Conservation (phyloP, 2,329 filamentous ascomycete species). For the Ophiocordyceps robertsii region DNA sequence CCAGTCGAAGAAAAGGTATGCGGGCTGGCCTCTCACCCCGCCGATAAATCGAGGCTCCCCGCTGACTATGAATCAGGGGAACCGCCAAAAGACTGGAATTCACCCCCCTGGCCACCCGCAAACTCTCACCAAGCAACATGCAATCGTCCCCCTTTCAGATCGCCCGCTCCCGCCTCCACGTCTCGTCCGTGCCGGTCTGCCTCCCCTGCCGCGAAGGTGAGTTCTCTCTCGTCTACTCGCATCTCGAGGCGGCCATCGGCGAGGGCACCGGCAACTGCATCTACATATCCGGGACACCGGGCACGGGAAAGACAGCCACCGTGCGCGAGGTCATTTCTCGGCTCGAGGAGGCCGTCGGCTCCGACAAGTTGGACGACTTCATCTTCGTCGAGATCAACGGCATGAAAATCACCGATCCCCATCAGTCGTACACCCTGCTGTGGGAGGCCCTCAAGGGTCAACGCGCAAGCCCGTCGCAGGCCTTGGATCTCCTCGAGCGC, state of each 20-base stretch:
- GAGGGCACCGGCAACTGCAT: slow-evolving; percentile 93
- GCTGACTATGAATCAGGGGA: slow-evolving; percentile 36
- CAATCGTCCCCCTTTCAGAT: slow-evolving; percentile 83
- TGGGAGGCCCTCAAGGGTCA: slow-evolving; percentile 96
- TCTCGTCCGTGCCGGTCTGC: slow-evolving; percentile 80
- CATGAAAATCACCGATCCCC: slow-evolving; percentile 98
- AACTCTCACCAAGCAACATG: slow-evolving; percentile 61
- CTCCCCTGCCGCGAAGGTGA: slow-evolving; percentile 87
- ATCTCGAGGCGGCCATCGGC: slow-evolving; percentile 86
- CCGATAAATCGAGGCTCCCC: background rate
- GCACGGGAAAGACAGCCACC: slow-evolving; percentile 94
- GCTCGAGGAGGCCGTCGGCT: slow-evolving; percentile 72
- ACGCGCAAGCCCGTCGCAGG: slow-evolving; percentile 81
- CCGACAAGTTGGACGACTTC: slow-evolving; percentile 93
- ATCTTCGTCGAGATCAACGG: slow-evolving; percentile 99
- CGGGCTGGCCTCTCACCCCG: background rate
- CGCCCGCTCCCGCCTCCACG: slow-evolving; percentile 78
- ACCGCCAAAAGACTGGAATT: slow-evolving; percentile 70
- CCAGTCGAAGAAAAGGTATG: slow-evolving; percentile 17
- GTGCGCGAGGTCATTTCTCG: slow-evolving; percentile 88
- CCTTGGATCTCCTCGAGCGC: slow-evolving; percentile 76
- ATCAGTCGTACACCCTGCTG: slow-evolving; percentile 86
- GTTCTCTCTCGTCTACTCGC: slow-evolving; percentile 82
- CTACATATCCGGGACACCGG: slow-evolving; percentile 97
- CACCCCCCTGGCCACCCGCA: slow-evolving; percentile 81